Conservation (phyloP, 768 basidiomycete species). For the Lactarius deliciosus region DNA sequence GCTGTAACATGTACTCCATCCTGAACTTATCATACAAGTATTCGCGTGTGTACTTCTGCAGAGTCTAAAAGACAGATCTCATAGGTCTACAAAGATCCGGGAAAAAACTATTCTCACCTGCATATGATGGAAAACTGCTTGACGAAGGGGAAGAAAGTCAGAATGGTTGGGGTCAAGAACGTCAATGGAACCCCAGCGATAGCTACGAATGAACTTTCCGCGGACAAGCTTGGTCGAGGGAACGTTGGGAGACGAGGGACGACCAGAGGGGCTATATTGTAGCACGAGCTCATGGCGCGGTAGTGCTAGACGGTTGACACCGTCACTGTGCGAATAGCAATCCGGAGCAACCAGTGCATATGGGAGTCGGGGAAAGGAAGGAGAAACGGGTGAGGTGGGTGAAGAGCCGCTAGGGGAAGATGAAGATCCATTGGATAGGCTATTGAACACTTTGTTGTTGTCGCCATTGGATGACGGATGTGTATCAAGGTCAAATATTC, state of each 20-base stretch:
- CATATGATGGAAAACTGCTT: conserved; percentile 86
- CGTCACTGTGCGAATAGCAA: conserved; percentile 81
- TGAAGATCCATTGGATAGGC: conserved; percentile 51
- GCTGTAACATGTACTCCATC: conserved; percentile 54
- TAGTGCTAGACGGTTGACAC: conserved; percentile 55
- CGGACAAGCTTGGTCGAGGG: conserved; percentile 62
- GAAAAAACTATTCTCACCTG: conserved; percentile 52
- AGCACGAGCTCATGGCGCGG: conserved; percentile 72
- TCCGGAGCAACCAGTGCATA: conserved; percentile 85
- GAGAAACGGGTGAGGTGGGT: conserved; percentile 62
- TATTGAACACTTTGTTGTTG: conserved; percentile 53
- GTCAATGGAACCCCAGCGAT: conserved; percentile 84
- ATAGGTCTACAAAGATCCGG: neutral
- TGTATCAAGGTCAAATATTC: conserved; percentile 80
- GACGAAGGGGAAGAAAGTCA: conserved; percentile 76
- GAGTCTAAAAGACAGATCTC: conserved; percentile 48
- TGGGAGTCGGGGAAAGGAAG: conserved; percentile 66
- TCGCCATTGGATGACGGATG: conserved; percentile 52
- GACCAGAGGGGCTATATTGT: conserved; percentile 65
- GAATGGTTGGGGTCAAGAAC: conserved; percentile 76
- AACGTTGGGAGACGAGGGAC: conserved; percentile 35
- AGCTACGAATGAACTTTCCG: conserved; percentile 68
- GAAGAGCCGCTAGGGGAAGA: conserved; percentile 56
- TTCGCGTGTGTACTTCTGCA: conserved; percentile 82
- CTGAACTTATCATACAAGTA: conserved; percentile 81